Conservation (phyloP, 495 filamentous ascomycete genomes). For the Aspergillus panamensis region DNA sequence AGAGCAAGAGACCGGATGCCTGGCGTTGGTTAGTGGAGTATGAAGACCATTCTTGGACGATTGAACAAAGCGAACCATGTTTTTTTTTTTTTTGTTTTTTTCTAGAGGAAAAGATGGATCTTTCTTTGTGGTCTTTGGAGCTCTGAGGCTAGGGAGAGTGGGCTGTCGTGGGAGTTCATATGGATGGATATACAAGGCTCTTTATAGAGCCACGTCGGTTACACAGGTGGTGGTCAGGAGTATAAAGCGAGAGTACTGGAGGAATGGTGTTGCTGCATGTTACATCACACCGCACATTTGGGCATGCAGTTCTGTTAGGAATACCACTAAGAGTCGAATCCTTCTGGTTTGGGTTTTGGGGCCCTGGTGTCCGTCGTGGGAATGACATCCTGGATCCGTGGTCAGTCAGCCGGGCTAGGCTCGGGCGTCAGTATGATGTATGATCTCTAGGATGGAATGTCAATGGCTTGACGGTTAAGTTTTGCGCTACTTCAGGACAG, state of each 20-base stretch:
- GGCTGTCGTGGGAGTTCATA: not conserved
- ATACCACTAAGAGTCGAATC: not conserved
- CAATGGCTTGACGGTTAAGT: not conserved
- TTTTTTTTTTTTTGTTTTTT: too few species aligned
- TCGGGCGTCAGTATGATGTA: constrained; percentile 1
- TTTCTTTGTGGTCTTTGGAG: not conserved
- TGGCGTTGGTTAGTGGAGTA: not conserved
- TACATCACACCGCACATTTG: constrained; percentile 16
- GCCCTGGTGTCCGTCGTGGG: not conserved
- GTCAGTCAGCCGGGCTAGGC: too few species aligned
- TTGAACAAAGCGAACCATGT: not conserved
- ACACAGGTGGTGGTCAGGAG: not conserved
- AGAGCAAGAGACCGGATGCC: not conserved
- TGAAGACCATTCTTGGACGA: not conserved
- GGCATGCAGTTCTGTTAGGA: constrained; percentile 6
- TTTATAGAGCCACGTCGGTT: constrained; percentile 12
- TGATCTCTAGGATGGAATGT: not conserved
- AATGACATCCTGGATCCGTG: constrained; percentile 3
- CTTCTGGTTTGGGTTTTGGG: not conserved
- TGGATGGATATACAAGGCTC: not conserved
- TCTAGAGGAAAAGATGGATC: not conserved
- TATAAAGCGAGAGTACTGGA: not conserved
- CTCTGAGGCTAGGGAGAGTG: too few species aligned
- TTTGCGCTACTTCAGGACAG: too few species aligned
- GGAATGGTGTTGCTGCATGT: not conserved